phyloP scores from a whole-genome alignment of 306 rosid species.

The Phaseolus lunatus region DNA sequence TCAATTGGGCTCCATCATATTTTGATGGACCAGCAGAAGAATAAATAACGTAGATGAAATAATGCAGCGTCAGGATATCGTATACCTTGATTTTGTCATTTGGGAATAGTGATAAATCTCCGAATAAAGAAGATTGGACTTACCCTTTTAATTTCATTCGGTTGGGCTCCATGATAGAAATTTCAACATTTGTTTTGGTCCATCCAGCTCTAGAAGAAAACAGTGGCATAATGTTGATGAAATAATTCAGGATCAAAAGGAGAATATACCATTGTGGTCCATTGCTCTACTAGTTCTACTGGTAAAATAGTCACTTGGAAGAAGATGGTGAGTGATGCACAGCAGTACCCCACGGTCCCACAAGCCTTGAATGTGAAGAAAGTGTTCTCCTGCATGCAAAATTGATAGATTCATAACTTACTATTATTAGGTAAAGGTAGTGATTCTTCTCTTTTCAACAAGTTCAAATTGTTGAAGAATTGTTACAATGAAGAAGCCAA shows the following conservation, averaged over 20 bases:
- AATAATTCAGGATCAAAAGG: slow-evolving; percentile 40
- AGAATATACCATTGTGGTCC: slow-evolving; percentile 58
- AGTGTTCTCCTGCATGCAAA: not conserved
- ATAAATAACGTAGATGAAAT: not conserved
- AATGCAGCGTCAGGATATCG: not conserved
- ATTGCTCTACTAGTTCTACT: not conserved
- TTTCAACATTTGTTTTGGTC: slow-evolving; percentile 30
- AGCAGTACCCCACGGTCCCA: slow-evolving; percentile 41
- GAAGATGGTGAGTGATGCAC: slow-evolving; percentile 42
- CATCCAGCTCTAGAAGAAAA: slow-evolving; percentile 44
- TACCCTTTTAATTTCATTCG: slow-evolving; percentile 36
- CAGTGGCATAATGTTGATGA: slow-evolving; percentile 36
- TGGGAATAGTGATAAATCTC: slow-evolving; percentile 23
- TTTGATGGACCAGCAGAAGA: slow-evolving; percentile 29
- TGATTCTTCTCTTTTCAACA: not conserved
- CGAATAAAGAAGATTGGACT: slow-evolving; percentile 25
- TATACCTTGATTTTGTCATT: slow-evolving; percentile 40
- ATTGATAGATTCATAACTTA: slow-evolving; percentile 25
- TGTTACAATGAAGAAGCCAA: slow-evolving; percentile 14
- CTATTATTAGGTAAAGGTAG: not conserved
- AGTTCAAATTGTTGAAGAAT: slow-evolving; percentile 16
- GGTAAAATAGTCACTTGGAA: slow-evolving; percentile 24
- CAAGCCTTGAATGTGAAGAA: slow-evolving; percentile 34
- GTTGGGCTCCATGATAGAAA: slow-evolving; percentile 48
- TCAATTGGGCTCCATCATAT: slow-evolving; percentile 40